phyloP scores from a whole-genome alignment of 495 filamentous ascomycete genomes.

The Pseudevernia furfuracea region DNA sequence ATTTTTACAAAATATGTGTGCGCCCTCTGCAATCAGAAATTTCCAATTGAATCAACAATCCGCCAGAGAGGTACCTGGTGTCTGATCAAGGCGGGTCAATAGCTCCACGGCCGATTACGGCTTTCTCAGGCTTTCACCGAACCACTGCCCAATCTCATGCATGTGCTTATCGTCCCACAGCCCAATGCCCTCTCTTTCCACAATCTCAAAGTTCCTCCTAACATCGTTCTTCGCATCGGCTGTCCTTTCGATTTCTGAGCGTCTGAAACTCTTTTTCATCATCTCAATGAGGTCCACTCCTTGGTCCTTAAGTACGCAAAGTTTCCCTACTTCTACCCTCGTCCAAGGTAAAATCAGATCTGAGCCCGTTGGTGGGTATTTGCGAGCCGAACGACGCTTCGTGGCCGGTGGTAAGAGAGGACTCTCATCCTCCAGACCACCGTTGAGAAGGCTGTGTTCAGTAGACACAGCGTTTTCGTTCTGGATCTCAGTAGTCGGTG shows the following conservation, averaged over 20 bases:
- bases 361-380: slow-evolving; percentile 22
- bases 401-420: neutral
- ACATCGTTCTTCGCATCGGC: neutral
- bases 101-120: neutral
- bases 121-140: slow-evolving; percentile 22
- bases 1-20: neutral
- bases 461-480: neutral
- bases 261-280: slow-evolving; percentile 18
- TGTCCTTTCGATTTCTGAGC: neutral
- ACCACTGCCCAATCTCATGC: slow-evolving; percentile 21
- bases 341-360: slow-evolving; percentile 21
- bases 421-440: neutral
- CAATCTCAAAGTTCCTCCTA: slow-evolving; percentile 10
- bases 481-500: slow-evolving; percentile 38
- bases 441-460: neutral
- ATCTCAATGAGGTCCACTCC: slow-evolving; percentile 20
- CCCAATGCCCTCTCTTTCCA: slow-evolving; percentile 20
- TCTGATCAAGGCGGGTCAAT: neutral
- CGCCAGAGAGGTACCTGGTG: neutral
- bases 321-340: slow-evolving; percentile 20
- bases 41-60: neutral
- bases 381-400: slow-evolving; percentile 19
- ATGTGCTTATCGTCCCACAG: slow-evolving; percentile 21
- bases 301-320: slow-evolving; percentile 20
- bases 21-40: neutral